Conservation (phyloP, 1,284 basidiomycete genomes). For the Tylopilus sp. region DNA sequence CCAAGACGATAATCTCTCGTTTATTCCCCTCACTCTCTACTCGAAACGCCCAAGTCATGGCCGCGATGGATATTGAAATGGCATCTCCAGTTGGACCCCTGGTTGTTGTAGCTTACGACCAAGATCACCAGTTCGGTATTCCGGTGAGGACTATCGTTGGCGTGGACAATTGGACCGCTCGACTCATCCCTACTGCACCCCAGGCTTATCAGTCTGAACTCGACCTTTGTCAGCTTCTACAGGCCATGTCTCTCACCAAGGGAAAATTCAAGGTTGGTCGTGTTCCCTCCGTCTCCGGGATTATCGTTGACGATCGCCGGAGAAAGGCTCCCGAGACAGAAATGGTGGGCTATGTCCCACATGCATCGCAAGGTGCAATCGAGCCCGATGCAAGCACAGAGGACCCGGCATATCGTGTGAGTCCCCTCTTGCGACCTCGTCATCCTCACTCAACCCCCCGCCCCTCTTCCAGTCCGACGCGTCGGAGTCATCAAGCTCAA, state of each 20-base stretch:
- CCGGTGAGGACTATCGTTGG: constrained; percentile 16
- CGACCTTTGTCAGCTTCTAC: constrained; percentile 48
- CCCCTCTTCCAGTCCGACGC: constrained; percentile 39
- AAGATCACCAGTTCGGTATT: constrained; percentile 18
- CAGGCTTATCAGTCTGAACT: constrained; percentile 33
- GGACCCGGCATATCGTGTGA: constrained; percentile 36
- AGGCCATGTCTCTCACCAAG: constrained; percentile 45
- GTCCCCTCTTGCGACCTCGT: background rate
- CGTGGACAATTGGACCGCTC: background rate
- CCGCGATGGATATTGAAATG: constrained; percentile 34
- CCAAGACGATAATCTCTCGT: constrained; percentile 19
- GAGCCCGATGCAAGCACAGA: constrained; percentile 36
- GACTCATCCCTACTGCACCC: background rate
- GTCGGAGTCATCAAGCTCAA: constrained; percentile 45
- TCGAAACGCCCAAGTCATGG: constrained; percentile 4
- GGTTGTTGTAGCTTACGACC: constrained; percentile 23
- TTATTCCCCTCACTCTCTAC: background rate
- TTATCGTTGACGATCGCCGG: constrained; percentile 24
- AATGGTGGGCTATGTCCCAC: constrained; percentile 21
- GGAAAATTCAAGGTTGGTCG: constrained; percentile 30
- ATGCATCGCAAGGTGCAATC: constrained; percentile 32
- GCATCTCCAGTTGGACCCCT: constrained; percentile 28
- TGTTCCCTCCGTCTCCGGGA: constrained; percentile 2
- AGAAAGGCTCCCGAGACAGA: constrained; percentile 33
- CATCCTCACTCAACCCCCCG: background rate